A percentile compares a stretch with the other conserved stretches of the same genome.
Conservation (phyloP, 768 basidiomycete species). For the Auricularia heimuer region DNA sequence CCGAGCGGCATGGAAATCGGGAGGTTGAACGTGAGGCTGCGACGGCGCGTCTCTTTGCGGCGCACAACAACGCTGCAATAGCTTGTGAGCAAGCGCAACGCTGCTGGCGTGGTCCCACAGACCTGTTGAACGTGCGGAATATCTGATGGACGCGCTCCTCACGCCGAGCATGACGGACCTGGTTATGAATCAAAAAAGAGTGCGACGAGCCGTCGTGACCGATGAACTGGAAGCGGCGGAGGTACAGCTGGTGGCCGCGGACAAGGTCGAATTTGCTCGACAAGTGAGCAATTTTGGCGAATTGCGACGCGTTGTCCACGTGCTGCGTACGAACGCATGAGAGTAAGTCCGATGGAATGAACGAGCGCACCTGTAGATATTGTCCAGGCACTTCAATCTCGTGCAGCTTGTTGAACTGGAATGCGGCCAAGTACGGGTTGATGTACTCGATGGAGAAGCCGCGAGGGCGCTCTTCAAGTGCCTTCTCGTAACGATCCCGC, state of each 20-base stretch:
- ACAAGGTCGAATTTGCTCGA: slow-evolving; percentile 84
- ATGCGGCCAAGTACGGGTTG: slow-evolving; percentile 92
- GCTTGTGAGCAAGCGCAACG: slow-evolving; percentile 1
- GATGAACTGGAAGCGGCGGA: slow-evolving; percentile 82
- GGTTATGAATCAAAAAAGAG: slow-evolving; percentile 83
- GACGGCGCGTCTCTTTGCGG: slow-evolving; percentile 87
- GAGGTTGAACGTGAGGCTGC: slow-evolving; percentile 85
- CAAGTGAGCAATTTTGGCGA: slow-evolving; percentile 85
- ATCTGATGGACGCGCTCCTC: slow-evolving; percentile 90
- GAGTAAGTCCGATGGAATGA: not conserved
- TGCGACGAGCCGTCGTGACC: slow-evolving; percentile 85
- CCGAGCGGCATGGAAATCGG: slow-evolving; percentile 72
- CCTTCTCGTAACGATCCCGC: slow-evolving; percentile 82
- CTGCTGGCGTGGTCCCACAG: slow-evolving; percentile 13
- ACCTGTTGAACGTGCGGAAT: slow-evolving; percentile 93
- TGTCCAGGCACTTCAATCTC: slow-evolving; percentile 99
- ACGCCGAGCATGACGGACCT: slow-evolving; percentile 73
- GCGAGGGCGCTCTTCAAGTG: slow-evolving; percentile 74
- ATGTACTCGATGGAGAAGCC: slow-evolving; percentile 76
- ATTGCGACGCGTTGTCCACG: slow-evolving; percentile 87
- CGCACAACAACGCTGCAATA: slow-evolving; percentile 46
- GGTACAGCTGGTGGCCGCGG: slow-evolving; percentile 67
- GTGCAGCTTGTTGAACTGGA: slow-evolving; percentile 95
- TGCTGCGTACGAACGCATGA: slow-evolving; percentile 41
- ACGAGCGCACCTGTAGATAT: slow-evolving; percentile 71